Evolutionary conservation across 805 yeast genomes (phyloP).

Genomic region (Jamesozyma lodderae): DNA sequence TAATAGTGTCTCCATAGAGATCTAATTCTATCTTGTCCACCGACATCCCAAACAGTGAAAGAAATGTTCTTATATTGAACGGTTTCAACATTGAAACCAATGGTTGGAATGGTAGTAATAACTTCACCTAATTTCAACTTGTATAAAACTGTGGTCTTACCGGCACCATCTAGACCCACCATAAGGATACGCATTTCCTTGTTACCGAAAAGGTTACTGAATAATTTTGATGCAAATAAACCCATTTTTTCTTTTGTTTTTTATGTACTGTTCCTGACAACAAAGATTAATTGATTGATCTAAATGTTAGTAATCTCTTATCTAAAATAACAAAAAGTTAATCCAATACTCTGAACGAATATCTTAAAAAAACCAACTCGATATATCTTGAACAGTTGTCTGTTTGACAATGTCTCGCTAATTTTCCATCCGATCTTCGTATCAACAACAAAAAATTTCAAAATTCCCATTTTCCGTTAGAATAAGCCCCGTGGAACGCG

Average conservation of each 20-base stretch:
- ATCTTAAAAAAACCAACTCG: too few relatives aligned
- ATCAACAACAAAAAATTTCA: background rate
- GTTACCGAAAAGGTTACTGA: conserved; percentile 92
- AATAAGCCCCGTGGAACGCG: conserved; percentile 1
- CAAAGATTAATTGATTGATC: background rate
- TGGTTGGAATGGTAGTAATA: conserved; percentile 92
- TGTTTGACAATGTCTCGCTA: too few relatives aligned
- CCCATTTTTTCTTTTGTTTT: conserved; percentile 53
- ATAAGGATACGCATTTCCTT: conserved; percentile 96
- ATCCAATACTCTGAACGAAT: too few relatives aligned
- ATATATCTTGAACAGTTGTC: too few relatives aligned
- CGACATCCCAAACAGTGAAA: conserved; percentile 98
- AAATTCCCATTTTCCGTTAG: background rate
- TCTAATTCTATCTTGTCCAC: conserved; percentile 99
- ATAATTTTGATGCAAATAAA: conserved; percentile 86
- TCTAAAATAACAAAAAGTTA: background rate
- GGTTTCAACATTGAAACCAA: conserved; percentile 95
- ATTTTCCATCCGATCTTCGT: too few relatives aligned
- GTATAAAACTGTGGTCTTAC: conserved; percentile 94
- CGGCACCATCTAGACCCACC: conserved; percentile 98
- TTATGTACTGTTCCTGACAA: background rate
- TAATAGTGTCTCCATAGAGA: conserved; percentile 98
- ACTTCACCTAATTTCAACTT: conserved; percentile 93
- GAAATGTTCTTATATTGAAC: conserved; percentile 95
- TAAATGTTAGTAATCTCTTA: background rate